phyloP scores from a whole-genome alignment of 2,329 filamentous ascomycete genomes.

The Cladophialophora bantiana region DNA sequence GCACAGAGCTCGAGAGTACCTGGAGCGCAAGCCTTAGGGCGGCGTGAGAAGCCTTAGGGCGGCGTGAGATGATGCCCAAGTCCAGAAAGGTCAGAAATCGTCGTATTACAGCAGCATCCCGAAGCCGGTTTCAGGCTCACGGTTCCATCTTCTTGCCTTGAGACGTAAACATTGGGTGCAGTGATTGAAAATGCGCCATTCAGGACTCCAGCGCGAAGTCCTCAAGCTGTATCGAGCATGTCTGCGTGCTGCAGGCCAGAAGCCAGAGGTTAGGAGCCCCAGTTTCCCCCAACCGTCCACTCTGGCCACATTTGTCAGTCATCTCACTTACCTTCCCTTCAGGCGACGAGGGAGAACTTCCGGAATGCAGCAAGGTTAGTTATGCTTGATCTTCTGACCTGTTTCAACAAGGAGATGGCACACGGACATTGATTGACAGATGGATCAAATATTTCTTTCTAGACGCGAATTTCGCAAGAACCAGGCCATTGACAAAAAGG shows the following conservation, averaged over 20 bases:
- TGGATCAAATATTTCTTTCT: conserved; percentile 27
- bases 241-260: conserved; percentile 78
- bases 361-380: conserved; percentile 51
- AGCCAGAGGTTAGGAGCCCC: conserved; percentile 69
- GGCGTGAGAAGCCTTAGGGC: neutral
- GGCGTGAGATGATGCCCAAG: neutral
- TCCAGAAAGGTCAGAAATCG: neutral
- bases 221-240: conserved; percentile 85
- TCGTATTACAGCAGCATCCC: neutral
- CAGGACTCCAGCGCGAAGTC: conserved; percentile 90
- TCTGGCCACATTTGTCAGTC: conserved; percentile 5
- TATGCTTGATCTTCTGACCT: too few relatives aligned
- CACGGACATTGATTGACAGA: neutral
- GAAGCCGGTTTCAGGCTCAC: neutral
- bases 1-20: too few relatives aligned
- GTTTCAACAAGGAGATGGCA: neutral
- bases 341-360: conserved; percentile 46
- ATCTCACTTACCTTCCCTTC: conserved; percentile 6
- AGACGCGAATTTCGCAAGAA: conserved; percentile 81
- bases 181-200: conserved; percentile 61
- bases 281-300: neutral
- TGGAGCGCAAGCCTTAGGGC: neutral
- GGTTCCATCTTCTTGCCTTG: neutral
- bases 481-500: conserved; percentile 75
- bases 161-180: neutral